Percentiles rank a stretch among this genome's conserved stretches.
Evolutionary conservation across 192 early-diverging fungal genomes (phyloP).

Genomic region (Diversispora epigaea): DNA sequence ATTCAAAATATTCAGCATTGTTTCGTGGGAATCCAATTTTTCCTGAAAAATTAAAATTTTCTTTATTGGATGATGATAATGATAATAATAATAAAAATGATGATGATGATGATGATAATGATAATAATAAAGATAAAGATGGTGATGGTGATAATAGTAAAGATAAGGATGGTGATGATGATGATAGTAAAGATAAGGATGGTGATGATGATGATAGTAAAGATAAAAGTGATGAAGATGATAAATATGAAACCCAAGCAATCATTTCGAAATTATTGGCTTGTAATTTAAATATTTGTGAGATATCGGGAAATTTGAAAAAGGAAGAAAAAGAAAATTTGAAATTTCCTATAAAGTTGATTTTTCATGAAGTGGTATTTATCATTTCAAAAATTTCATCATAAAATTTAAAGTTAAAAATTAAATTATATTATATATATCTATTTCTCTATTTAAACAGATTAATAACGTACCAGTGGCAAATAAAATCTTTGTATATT

Average conservation of each 20-base stretch:
- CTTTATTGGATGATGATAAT: neutral
- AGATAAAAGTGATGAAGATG: neutral
- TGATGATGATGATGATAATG: neutral
- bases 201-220: neutral
- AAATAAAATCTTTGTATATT: neutral
- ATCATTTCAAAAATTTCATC: neutral
- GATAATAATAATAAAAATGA: neutral
- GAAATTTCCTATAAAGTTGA: constrained; percentile 5
- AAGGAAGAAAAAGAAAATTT: neutral
- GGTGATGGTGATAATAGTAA: too few relatives aligned
- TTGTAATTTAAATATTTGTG: constrained; percentile 4
- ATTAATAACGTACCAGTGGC: constrained; percentile 12
- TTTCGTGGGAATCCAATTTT: neutral
- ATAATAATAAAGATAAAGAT: too few relatives aligned
- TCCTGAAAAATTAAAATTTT: constrained; percentile 10
- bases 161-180: neutral
- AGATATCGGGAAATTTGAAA: neutral
- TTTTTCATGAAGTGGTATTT: neutral
- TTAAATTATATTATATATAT: neutral
- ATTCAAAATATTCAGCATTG: constrained; percentile 22
- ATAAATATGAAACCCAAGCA: neutral
- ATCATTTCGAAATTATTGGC: constrained; percentile 15
- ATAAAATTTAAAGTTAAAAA: too few relatives aligned
- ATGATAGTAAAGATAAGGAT: neutral
- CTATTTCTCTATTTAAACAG: neutral